A percentile compares a stretch with the other conserved stretches of the same genome.
phyloP scores from a whole-genome alignment of 2,329 filamentous ascomycete genomes.

The Fusarium euwallaceae region DNA sequence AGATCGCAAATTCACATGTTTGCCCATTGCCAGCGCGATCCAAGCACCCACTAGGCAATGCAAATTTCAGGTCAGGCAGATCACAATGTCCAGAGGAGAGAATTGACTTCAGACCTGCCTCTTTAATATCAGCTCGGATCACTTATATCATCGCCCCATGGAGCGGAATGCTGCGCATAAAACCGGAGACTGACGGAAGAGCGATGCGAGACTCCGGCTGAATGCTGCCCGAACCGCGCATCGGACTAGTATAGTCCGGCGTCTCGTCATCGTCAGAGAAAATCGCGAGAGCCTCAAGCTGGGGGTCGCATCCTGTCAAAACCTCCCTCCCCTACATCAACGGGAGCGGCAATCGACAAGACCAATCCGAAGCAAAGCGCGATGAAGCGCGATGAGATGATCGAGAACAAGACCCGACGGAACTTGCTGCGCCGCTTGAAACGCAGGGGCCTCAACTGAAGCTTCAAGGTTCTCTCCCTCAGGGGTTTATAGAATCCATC shows the following conservation, averaged over 20 bases:
- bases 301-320: neutral
- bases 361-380: constrained; percentile 1
- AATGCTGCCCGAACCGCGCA: constrained; percentile 6
- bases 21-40: neutral
- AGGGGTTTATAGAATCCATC: constrained; percentile 5
- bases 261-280: constrained; percentile 6
- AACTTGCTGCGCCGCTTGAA: constrained; percentile 1
- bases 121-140: neutral
- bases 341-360: neutral
- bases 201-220: neutral
- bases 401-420: constrained; percentile 4
- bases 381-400: constrained; percentile 8
- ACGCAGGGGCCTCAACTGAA: constrained; percentile 1
- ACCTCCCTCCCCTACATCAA: neutral
- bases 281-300: constrained; percentile 13
- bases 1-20: neutral
- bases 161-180: constrained; percentile 7
- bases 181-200: neutral
- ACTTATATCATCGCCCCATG: neutral
- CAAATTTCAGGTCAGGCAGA: neutral
- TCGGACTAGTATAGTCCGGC: constrained; percentile 3
- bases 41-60: neutral
- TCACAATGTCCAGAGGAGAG: neutral
- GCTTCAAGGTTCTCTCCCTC: neutral
- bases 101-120: neutral